Conservation (phyloP, 495 filamentous ascomycete species). For the Pyrenula massariospora region DNA sequence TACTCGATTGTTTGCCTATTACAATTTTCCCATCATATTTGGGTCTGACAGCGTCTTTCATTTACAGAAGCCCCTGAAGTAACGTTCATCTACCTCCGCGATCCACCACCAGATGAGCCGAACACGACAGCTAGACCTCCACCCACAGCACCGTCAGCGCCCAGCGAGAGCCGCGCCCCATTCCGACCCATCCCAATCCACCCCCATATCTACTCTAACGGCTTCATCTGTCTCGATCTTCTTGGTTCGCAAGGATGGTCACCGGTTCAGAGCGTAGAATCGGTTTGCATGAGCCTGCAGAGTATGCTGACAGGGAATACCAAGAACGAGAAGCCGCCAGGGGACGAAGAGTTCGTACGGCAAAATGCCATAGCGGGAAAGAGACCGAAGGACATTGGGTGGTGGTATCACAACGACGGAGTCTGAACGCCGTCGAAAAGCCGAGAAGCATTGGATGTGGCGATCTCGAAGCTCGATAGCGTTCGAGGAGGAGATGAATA, state of each 20-base stretch:
- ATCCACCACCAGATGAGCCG: constrained; percentile 11
- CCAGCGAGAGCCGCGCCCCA: neutral
- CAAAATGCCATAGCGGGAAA: constrained; percentile 44
- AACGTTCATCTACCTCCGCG: constrained; percentile 47
- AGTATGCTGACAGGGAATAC: constrained; percentile 95
- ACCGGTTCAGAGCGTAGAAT: constrained; percentile 93
- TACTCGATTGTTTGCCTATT: no score
- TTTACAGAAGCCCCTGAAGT: constrained; percentile 65
- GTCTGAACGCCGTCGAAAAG: constrained; percentile 55
- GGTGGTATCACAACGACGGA: constrained; percentile 76
- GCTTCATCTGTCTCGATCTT: constrained; percentile 94
- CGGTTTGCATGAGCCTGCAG: constrained; percentile 93
- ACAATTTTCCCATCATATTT: neutral
- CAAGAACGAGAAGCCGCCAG: constrained; percentile 76
- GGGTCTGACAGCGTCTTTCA: neutral
- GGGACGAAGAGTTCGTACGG: constrained; percentile 75
- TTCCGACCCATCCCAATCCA: constrained; percentile 77
- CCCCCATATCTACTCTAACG: constrained; percentile 95
- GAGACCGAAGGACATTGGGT: constrained; percentile 74
- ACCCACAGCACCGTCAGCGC: neutral
- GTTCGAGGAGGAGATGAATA: no score
- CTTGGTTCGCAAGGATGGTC: constrained; percentile 83
- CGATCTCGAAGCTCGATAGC: no score
- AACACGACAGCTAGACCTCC: neutral
- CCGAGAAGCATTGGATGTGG: no score